Conservation (phyloP, 768 basidiomycete genomes). For the Kwoniella mangroviensis region DNA sequence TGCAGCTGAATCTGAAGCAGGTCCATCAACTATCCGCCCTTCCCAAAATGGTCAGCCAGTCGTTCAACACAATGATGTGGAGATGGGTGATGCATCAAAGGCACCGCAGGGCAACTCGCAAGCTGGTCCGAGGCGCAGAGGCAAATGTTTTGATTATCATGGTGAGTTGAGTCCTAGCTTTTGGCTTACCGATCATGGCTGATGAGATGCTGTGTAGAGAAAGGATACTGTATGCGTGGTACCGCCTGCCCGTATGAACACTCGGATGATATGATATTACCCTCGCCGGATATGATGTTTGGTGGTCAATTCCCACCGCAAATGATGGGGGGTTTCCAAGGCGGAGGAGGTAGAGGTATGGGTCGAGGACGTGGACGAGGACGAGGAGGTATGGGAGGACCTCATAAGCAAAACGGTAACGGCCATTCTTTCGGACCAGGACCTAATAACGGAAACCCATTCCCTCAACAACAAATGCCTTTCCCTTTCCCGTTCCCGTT, state of each 20-base stretch:
- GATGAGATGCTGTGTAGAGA: conserved; percentile 63
- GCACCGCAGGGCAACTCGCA: neutral
- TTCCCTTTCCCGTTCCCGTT: conserved; percentile 40
- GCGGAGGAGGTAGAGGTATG: conserved; percentile 33
- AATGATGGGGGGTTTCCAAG: conserved; percentile 25
- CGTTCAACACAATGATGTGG: conserved; percentile 16
- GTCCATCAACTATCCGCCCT: conserved; percentile 26
- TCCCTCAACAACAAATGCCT: conserved; percentile 59
- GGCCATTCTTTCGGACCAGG: conserved; percentile 16
- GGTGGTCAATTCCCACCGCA: conserved; percentile 25
- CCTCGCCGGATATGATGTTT: conserved; percentile 63
- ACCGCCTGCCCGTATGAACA: conserved; percentile 90
- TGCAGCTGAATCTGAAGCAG: conserved; percentile 28
- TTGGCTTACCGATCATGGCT: too few species aligned
- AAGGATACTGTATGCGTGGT: conserved; percentile 88
- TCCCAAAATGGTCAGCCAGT: neutral
- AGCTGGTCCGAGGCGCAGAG: conserved; percentile 62
- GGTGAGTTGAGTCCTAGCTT: conserved; percentile 64
- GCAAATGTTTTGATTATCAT: conserved; percentile 88
- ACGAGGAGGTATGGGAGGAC: conserved; percentile 39
- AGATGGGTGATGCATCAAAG: conserved; percentile 28
- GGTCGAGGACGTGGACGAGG: conserved; percentile 34
- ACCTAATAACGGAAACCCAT: neutral
- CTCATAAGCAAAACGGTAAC: conserved; percentile 13
- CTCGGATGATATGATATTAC: conserved; percentile 73